Percentiles rank a stretch among this genome's conserved stretches.
Conservation (phyloP, 768 basidiomycete genomes). For the Pisolithus marmoratus region DNA sequence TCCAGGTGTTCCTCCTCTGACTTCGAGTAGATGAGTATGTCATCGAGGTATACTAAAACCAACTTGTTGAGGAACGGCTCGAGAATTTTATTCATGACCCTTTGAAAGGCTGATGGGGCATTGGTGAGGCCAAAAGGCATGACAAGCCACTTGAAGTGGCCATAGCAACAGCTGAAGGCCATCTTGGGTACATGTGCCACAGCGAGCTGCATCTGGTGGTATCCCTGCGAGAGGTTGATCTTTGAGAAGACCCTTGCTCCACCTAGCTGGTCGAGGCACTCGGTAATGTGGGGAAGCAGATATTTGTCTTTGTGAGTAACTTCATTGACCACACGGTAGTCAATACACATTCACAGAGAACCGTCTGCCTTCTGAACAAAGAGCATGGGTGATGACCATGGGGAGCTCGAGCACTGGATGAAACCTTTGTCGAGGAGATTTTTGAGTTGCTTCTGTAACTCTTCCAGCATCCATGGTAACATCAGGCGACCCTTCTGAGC, state of each 20-base stretch:
- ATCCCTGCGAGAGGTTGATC: constrained; percentile 6
- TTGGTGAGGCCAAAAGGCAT: constrained; percentile 35
- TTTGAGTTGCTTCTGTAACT: too few species aligned
- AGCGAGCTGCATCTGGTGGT: too few species aligned
- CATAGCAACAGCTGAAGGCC: too few species aligned
- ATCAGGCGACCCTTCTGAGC: background rate
- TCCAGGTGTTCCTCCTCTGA: constrained; percentile 15
- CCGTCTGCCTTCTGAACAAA: too few species aligned
- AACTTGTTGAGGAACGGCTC: constrained; percentile 23
- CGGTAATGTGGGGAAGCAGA: constrained; percentile 21
- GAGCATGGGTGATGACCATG: constrained; percentile 1
- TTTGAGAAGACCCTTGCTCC: constrained; percentile 22
- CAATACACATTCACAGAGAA: constrained; percentile 15
- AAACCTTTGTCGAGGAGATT: too few species aligned
- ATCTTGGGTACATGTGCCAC: too few species aligned
- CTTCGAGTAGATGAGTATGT: constrained; percentile 29
- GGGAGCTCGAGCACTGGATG: background rate
- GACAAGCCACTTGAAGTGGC: too few species aligned
- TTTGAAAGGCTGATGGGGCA: constrained; percentile 26
- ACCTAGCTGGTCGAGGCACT: background rate
- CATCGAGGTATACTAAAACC: constrained; percentile 33
- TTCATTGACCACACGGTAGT: constrained; percentile 28
- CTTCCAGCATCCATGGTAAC: background rate
- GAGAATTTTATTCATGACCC: constrained; percentile 2
- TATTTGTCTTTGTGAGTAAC: constrained; percentile 22